Conservation (phyloP, 495 filamentous ascomycete species). For the Amphirosellinia nigrospora region DNA sequence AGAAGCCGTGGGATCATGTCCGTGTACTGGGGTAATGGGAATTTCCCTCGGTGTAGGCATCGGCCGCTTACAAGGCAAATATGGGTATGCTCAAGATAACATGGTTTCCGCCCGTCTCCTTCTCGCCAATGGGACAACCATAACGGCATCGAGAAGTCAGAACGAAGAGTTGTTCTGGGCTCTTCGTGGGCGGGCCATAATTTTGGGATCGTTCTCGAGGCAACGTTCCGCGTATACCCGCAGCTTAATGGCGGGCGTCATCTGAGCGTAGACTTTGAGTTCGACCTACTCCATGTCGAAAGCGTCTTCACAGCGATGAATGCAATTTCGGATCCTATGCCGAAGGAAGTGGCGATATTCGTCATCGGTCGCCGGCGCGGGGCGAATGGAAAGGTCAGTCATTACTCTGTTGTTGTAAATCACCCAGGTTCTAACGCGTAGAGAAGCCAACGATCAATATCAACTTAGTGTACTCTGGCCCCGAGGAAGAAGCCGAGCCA, state of each 20-base stretch:
- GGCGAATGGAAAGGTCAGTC: background rate
- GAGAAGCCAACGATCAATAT: slow-evolving; percentile 5
- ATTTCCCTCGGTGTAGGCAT: slow-evolving; percentile 56
- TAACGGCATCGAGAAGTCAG: slow-evolving; percentile 38
- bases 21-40: slow-evolving; percentile 40
- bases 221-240: slow-evolving; percentile 21
- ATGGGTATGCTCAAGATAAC: slow-evolving; percentile 58
- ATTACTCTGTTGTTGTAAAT: background rate
- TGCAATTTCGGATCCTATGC: slow-evolving; percentile 18
- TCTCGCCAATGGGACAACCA: slow-evolving; percentile 50
- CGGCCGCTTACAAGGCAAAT: slow-evolving; percentile 53
- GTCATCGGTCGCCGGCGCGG: background rate
- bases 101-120: slow-evolving; percentile 54
- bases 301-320: slow-evolving; percentile 36
- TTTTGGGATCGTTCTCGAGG: slow-evolving; percentile 55
- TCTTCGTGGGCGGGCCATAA: slow-evolving; percentile 60
- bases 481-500: background rate
- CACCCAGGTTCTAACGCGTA: no score
- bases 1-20: slow-evolving; percentile 48
- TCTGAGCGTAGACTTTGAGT: background rate
- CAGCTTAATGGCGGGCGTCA: background rate
- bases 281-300: slow-evolving; percentile 25
- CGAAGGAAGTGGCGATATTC: background rate
- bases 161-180: slow-evolving; percentile 57
- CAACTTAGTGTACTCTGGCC: slow-evolving; percentile 2